phyloP scores from a whole-genome alignment of 225 moss, liverwort and hornwort genomes.

The Antitrichia curtipendula region DNA sequence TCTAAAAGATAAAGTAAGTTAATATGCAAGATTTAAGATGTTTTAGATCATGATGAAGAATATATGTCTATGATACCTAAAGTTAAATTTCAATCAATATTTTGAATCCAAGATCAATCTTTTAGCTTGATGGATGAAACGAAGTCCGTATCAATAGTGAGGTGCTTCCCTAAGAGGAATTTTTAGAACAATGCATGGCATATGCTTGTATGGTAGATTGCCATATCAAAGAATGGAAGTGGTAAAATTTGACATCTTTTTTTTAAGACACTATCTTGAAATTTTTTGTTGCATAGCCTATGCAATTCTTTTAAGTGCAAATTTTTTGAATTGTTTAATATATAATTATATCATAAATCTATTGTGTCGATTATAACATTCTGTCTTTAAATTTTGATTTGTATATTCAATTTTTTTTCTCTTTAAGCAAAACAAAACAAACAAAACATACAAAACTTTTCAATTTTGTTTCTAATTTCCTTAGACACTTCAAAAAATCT shows the following conservation, averaged over 20 bases:
- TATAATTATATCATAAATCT: neutral
- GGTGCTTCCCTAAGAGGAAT: too few relatives aligned
- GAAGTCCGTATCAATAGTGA: too few relatives aligned
- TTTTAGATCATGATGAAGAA: too few relatives aligned
- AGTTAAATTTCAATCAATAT: too few relatives aligned
- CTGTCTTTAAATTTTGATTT: neutral
- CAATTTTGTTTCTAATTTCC: neutral
- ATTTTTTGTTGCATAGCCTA: rapidly evolving
- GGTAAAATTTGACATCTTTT: neutral
- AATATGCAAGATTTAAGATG: too few relatives aligned
- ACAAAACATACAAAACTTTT: neutral
- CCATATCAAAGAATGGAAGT: rapidly evolving
- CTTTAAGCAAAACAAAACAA: neutral
- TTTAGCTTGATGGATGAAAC: too few relatives aligned
- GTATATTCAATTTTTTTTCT: neutral
- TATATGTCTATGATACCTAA: too few relatives aligned
- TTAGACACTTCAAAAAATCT: too few relatives aligned
- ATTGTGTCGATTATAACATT: rapidly evolving
- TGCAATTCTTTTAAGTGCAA: neutral
- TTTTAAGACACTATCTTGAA: too few relatives aligned
- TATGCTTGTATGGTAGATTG: neutral
- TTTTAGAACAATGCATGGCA: rapidly evolving
- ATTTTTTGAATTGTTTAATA: neutral
- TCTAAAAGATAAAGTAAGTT: too few relatives aligned
- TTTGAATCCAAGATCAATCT: neutral